Conservation (phyloP, 225 moss, liverwort and hornwort genomes). For the Pseudoscleropodium purum region DNA sequence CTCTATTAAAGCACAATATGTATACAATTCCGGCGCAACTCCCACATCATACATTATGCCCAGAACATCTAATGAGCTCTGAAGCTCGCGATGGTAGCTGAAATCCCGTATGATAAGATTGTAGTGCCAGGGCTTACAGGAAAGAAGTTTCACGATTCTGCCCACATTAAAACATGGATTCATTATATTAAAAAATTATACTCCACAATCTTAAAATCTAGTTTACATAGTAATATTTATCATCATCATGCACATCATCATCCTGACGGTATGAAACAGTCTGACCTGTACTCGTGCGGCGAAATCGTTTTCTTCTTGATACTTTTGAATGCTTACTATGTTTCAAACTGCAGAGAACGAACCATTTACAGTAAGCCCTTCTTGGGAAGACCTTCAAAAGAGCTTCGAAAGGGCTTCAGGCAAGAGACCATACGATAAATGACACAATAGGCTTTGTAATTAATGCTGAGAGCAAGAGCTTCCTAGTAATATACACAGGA, state of each 20-base stretch:
- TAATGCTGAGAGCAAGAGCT: not conserved
- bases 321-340: not conserved
- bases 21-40: constrained; percentile 66
- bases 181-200: not conserved
- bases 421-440: not conserved
- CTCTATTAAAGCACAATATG: constrained; percentile 79
- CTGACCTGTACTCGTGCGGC: not conserved
- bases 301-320: not conserved
- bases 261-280: not conserved
- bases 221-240: not conserved
- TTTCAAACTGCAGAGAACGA: not conserved
- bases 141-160: constrained; percentile 71
- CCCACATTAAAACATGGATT: constrained; percentile 13
- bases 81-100: constrained; percentile 53
- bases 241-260: not conserved
- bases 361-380: not conserved
- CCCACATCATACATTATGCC: constrained; percentile 58
- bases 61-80: constrained; percentile 50
- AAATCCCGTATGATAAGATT: constrained; percentile 80
- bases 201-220: not conserved
- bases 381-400: not conserved
- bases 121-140: constrained; percentile 69
- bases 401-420: not conserved
- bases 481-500: not conserved
- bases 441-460: not conserved